phyloP scores from a whole-genome alignment of 2,329 filamentous ascomycete genomes.

The Kalaharituber pfeilii region DNA sequence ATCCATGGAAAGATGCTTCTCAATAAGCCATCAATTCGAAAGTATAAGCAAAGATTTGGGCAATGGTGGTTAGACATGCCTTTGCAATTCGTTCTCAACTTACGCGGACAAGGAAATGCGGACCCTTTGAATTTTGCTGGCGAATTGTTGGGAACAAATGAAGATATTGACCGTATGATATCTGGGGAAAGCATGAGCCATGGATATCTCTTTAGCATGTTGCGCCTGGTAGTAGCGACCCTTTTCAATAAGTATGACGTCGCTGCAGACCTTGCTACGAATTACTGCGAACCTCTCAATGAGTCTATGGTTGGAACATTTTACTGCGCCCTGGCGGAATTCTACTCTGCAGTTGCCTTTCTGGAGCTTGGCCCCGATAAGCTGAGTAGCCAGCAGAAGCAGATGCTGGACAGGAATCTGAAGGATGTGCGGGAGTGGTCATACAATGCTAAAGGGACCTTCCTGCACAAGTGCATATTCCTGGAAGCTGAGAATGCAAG shows the following conservation, averaged over 20 bases:
- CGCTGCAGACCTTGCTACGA: constrained; percentile 15
- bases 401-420: constrained; percentile 18
- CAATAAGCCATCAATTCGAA: constrained; percentile 18
- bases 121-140: constrained; percentile 19
- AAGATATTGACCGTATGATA: constrained; percentile 16
- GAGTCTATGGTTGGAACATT: constrained; percentile 20
- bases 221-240: constrained; percentile 19
- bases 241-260: constrained; percentile 21
- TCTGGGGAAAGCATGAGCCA: constrained; percentile 21
- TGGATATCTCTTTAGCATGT: constrained; percentile 22
- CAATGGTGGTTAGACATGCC: constrained; percentile 23
- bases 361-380: constrained; percentile 14
- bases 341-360: constrained; percentile 21
- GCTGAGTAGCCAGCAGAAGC: constrained; percentile 17
- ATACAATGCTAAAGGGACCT: constrained; percentile 19
- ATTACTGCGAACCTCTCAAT: constrained; percentile 16
- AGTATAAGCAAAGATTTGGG: constrained; percentile 21
- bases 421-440: constrained; percentile 20
- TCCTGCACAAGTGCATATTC: constrained; percentile 21
- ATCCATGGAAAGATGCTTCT: constrained; percentile 20
- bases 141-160: constrained; percentile 17
- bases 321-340: constrained; percentile 20
- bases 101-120: constrained; percentile 20
- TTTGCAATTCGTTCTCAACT: constrained; percentile 21
- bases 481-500: constrained; percentile 21